A percentile compares a stretch with the other conserved stretches of the same genome.
Conservation (phyloP, 305 asterid species). For the Euphrasia arctica region DNA sequence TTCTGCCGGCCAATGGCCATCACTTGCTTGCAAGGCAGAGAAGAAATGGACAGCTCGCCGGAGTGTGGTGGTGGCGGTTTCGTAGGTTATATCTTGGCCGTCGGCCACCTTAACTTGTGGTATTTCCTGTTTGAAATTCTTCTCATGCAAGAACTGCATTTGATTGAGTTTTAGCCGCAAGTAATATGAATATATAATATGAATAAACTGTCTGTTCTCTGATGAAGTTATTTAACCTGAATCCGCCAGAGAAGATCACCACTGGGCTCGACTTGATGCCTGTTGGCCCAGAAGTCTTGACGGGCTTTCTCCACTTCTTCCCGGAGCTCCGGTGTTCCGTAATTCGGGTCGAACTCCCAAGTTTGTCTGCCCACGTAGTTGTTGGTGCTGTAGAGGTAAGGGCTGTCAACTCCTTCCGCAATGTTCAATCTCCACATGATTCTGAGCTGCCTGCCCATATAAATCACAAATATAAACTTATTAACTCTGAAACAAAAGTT, state of each 20-base stretch:
- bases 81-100: slow-evolving; percentile 60
- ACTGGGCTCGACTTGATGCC: slow-evolving; percentile 46
- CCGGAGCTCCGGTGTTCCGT: slow-evolving; percentile 45
- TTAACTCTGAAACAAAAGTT: no score
- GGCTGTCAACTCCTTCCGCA: slow-evolving; percentile 53
- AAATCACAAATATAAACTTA: neutral
- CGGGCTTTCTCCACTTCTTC: slow-evolving; percentile 48
- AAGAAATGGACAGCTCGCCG: slow-evolving; percentile 70
- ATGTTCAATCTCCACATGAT: slow-evolving; percentile 60
- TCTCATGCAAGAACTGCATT: slow-evolving; percentile 66
- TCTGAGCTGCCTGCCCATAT: neutral
- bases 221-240: slow-evolving; percentile 25
- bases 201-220: neutral
- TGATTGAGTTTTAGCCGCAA: neutral
- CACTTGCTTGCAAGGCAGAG: slow-evolving; percentile 82
- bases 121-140: slow-evolving; percentile 67
- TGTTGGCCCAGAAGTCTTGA: slow-evolving; percentile 47
- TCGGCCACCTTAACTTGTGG: slow-evolving; percentile 69
- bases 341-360: slow-evolving; percentile 53
- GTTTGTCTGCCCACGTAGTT: slow-evolving; percentile 59
- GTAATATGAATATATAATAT: neutral
- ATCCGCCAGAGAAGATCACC: slow-evolving; percentile 59
- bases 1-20: slow-evolving; percentile 98
- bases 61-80: slow-evolving; percentile 55
- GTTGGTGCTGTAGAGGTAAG: slow-evolving; percentile 59